A percentile compares a stretch with the other conserved stretches of the same genome.
Evolutionary conservation across 2,329 filamentous ascomycete genomes (phyloP).

Genomic region (Reticulascus tulasneorum): DNA sequence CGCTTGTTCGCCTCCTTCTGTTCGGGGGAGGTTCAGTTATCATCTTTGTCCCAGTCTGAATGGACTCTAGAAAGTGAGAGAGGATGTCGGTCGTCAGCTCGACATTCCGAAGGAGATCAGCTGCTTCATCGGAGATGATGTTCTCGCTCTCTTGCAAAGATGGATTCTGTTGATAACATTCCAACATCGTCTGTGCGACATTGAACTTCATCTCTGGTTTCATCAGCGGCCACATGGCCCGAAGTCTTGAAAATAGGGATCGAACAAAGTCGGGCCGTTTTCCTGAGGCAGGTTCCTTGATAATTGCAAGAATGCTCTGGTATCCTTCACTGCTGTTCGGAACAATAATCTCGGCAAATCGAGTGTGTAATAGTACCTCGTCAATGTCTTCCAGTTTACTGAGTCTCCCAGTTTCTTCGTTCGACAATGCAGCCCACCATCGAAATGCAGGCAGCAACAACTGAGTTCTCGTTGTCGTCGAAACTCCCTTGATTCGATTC

Average conservation of each 20-base stretch:
- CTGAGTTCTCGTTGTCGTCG: constrained; percentile 65
- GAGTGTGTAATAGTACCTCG: constrained; percentile 35
- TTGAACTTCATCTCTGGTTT: constrained; percentile 59
- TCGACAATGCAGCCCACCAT: constrained; percentile 59
- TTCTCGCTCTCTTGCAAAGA: constrained; percentile 25
- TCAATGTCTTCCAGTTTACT: constrained; percentile 36
- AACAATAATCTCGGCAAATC: constrained; percentile 48
- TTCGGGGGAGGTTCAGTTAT: constrained; percentile 67
- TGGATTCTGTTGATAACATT: constrained; percentile 54
- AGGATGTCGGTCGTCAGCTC: constrained; percentile 72
- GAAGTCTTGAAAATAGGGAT: constrained; percentile 65
- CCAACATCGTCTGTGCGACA: constrained; percentile 60
- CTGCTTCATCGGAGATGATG: constrained; percentile 54
- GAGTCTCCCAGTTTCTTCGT: constrained; percentile 44
- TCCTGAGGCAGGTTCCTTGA: constrained; percentile 35
- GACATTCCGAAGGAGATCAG: constrained; percentile 69
- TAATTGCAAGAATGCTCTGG: constrained; percentile 45
- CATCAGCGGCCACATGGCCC: constrained; percentile 68
- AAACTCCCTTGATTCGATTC: constrained; percentile 68
- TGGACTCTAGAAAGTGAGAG: constrained; percentile 65
- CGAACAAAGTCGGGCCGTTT: constrained; percentile 52
- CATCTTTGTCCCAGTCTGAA: constrained; percentile 71
- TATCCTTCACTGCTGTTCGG: constrained; percentile 50
- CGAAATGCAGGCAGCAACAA: constrained; percentile 72
- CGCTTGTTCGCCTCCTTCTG: constrained; percentile 77